Base-by-base conservation (phyloP, 495 filamentous ascomycete genomes). In the Penicillium chermesinum region DNA sequence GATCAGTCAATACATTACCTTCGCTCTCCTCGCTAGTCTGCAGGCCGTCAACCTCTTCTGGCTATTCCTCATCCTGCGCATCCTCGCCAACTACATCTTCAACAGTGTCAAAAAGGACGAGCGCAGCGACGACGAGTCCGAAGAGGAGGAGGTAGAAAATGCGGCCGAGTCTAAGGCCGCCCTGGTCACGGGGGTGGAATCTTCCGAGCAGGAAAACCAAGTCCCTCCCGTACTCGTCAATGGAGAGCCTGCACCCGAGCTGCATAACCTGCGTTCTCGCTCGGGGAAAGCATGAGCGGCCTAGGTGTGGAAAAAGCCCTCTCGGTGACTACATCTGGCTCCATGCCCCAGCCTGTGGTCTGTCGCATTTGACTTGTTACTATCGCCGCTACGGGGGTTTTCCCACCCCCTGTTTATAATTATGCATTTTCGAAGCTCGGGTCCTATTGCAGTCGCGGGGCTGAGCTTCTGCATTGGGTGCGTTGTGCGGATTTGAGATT, bases 41-140 rank as follows among this genome's bases (percentile, higher is more conserved):
- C 89, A 95, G 66, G 80, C 81, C 4, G 75, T 94, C 30, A 95
- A 95, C 58, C 61, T 94, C 40, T 90, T 95, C 71, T 95, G 89
- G 89, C 70, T 94, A 17, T 91, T 80, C 65, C 79, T 86, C 64
- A 91, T 95, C 50, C 61, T 89, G 21, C 80, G 84, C 54, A 86
- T 94, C 49, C 77, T 86, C 35, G 69, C 73, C 55, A 78, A 77
- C 53, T 80, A 80, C 49, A 57, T 80, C 33, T 72, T 80, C 53
- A 69, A 59, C 54, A 73, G 67, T 38, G 66, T 74, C 16, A 58
- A 55, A 7, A 68, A 77, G 48, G 81, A 84, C 48, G 74, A 77
- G 41, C 64, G 81, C 52, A 84, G 81, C 44, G 81, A 84, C n/a
- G 73, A 82, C 42, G 81, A 83, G 44, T 77, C 76, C 1, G 68